Evolutionary conservation across 257 asterid genomes (phyloP), one percentile per base, ranked within the genome.

Genomic region (Penstemon barbatus): DNA sequence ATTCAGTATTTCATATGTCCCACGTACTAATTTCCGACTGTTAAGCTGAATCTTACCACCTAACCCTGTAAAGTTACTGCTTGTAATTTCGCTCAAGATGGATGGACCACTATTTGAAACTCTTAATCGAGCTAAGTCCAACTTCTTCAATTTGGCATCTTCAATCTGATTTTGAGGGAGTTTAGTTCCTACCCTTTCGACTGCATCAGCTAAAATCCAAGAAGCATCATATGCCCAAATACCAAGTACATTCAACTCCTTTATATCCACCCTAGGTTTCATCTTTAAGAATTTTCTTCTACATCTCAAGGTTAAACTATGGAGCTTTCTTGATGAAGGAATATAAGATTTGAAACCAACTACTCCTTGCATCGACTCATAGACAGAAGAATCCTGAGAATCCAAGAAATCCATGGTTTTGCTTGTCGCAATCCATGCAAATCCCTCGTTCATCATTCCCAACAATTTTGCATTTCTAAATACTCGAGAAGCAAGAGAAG

Each of bases 361-460:
- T 37, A 71, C 80, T 15, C 86, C 86, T 57, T 75, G 75, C 77
- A 76, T 74, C 40, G 79, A 43, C 53, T 75, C 83, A 12, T 33
- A 51, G 53, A 53, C 74, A 15, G 71, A 68, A 71, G 69, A 54
- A 57, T 79, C 83, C 49, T 57, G 38, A 46, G 66, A 61, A 8
- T 67, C 69, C 37, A 76, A 50, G 13, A 71, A 74, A 62, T 84
- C 49, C 85, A 81, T 84, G 58, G 78, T 70, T 66, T 69, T 79
- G 69, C 74, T 80, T 4, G 83, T 79, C 46, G 75, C 50, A 4
- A 84, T 57, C 89, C 89, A 84, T 19, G 79, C 85, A 64, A 58
- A 77, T 42, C 83, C 87, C 55, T 67, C 66, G 61, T 65, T 63
- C 79, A 74, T 74, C 86, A 84, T 71, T 45, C 80, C 80, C 2